These are phyloP conservation scores for Globisporangium rhizosaccharum DNA, from an alignment of 352 stramenopile species.

Conservation along the genomic window DNA sequence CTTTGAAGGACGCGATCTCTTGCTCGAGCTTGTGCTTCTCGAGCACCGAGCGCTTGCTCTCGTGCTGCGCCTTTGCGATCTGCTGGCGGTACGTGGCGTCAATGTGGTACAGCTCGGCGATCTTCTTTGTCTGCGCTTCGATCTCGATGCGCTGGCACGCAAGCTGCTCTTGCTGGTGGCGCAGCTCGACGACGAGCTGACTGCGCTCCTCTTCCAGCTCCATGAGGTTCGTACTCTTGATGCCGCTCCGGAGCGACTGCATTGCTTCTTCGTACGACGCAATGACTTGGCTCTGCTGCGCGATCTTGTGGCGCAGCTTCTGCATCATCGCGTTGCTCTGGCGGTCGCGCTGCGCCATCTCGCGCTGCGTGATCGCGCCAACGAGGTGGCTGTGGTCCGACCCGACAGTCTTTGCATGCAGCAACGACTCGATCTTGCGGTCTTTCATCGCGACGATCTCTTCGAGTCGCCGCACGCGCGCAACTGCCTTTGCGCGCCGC, in stretches of 20 bases:
- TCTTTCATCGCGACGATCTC: conserved; percentile 65
- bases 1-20: conserved; percentile 32
- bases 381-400: conserved; percentile 7
- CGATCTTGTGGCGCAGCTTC: conserved; percentile 46
- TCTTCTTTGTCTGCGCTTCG: conserved; percentile 23
- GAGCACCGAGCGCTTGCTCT: conserved; percentile 24
- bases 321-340: conserved; percentile 41
- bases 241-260: conserved; percentile 39
- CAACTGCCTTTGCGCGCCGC: conserved; percentile 38
- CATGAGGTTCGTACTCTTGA: conserved; percentile 49
- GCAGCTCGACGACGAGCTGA: conserved; percentile 42
- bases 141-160: conserved; percentile 22
- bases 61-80: conserved; percentile 31
- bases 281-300: conserved; percentile 48
- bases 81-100: conserved; percentile 29
- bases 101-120: conserved; percentile 20
- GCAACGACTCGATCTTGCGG: conserved; percentile 58
- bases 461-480: conserved; percentile 45
- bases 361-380: conserved; percentile 18
- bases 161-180: conserved; percentile 27
- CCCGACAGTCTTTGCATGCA: conserved; percentile 29
- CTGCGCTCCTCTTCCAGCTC: conserved; percentile 54
- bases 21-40: conserved; percentile 52
- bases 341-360: conserved; percentile 39
- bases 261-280: conserved; percentile 54